Conservation (phyloP, 306 rosid species). For the Notholithocarpus densiflorus region DNA sequence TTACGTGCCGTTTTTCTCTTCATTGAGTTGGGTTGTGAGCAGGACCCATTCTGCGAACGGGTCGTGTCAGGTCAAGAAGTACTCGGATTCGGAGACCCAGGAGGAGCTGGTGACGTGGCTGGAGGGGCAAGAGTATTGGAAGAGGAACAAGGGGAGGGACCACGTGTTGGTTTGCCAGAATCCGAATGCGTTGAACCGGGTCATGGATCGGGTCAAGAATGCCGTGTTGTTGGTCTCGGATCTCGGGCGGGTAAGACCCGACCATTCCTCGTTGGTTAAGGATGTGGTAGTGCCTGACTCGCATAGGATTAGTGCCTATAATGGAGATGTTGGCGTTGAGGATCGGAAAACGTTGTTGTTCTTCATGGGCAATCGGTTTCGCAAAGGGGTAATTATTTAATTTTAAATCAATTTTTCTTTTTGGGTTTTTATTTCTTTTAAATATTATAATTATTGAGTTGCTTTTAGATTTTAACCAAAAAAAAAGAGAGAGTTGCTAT, state of each 20-base stretch:
- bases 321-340: constrained; percentile 43
- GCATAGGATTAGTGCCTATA: constrained; percentile 56
- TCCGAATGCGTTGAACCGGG: constrained; percentile 40
- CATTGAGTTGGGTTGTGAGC: constrained; percentile 30
- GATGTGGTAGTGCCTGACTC: constrained; percentile 83
- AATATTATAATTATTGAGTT: constrained; percentile 18
- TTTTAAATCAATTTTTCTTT: no score
- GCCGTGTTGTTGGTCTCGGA: constrained; percentile 61
- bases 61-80: constrained; percentile 16
- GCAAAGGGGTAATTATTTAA: constrained; percentile 64
- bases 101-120: constrained; percentile 43
- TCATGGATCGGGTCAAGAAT: constrained; percentile 32
- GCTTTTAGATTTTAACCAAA: no score
- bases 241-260: constrained; percentile 69
- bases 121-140: constrained; percentile 46
- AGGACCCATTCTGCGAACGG: not conserved
- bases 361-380: constrained; percentile 91
- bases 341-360: constrained; percentile 68
- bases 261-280: constrained; percentile 81
- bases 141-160: constrained; percentile 43
- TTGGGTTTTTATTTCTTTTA: no score
- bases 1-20: constrained; percentile 47
- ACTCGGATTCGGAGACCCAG: constrained; percentile 47
- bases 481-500: no score
- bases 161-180: constrained; percentile 49